Percentiles rank a stretch among this genome's conserved stretches.
Evolutionary conservation across 129 eudicot genomes (phyloP).

Genomic region (Arctium lappa): DNA sequence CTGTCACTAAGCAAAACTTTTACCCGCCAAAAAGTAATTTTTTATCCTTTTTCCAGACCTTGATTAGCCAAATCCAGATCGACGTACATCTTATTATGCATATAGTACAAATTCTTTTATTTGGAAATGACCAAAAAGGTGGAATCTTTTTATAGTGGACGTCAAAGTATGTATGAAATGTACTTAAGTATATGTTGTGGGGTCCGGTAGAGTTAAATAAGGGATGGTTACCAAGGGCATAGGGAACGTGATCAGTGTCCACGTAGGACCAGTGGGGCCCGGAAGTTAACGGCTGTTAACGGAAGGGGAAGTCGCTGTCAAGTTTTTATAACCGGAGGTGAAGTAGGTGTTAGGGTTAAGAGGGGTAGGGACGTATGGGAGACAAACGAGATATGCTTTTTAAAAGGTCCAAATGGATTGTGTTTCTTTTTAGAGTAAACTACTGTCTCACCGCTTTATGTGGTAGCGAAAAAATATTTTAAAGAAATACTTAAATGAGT

Average conservation of each 20-base stretch:
- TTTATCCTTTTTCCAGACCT: not conserved
- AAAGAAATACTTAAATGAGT: too few species aligned
- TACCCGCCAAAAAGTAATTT: conserved; percentile 18
- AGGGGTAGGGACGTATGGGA: conserved; percentile 9
- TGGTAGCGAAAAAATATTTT: too few species aligned
- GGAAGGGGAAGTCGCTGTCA: conserved; percentile 18
- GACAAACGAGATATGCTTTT: conserved; percentile 10
- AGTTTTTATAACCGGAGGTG: conserved; percentile 32
- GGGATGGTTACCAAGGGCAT: conserved; percentile 30
- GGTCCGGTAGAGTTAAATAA: conserved; percentile 36
- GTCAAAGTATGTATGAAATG: conserved; percentile 26
- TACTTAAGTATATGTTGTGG: conserved; percentile 19
- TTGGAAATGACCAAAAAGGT: not conserved
- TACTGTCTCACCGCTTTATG: too few species aligned
- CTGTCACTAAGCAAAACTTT: conserved; percentile 14
- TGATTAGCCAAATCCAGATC: conserved; percentile 3
- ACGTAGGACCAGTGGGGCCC: conserved; percentile 26
- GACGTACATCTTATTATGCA: not conserved
- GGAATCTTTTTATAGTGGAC: conserved; percentile 27
- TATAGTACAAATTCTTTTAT: not conserved
- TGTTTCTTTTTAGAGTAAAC: not conserved
- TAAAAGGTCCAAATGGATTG: not conserved
- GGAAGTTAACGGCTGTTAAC: conserved; percentile 22
- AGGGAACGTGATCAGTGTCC: conserved; percentile 33
- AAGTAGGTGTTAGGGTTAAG: conserved; percentile 38